phyloP scores from a whole-genome alignment of 83 land plant genomes.

The Diphasiastrum complanatum region DNA sequence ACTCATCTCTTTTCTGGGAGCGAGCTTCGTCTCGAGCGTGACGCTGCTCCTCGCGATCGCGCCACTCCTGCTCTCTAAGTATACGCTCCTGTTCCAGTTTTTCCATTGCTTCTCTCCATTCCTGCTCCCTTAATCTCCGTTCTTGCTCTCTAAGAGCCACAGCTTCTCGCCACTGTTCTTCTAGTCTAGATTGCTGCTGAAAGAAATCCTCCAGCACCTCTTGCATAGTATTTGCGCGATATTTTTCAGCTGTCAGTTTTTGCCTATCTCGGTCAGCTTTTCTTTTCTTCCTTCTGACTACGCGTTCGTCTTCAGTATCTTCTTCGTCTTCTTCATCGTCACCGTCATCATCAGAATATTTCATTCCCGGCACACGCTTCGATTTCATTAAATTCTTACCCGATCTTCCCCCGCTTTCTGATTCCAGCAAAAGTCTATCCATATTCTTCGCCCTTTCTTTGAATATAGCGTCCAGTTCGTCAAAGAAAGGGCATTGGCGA shows the following conservation, averaged over 20 bases:
- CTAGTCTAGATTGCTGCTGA: not conserved
- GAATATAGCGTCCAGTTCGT: conserved; percentile 11
- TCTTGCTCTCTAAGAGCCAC: conserved; percentile 2
- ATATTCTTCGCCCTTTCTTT: conserved; percentile 8
- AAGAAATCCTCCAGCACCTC: conserved; percentile 16
- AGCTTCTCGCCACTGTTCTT: conserved; percentile 10
- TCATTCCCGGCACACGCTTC: conserved; percentile 1
- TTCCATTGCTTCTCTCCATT: conserved; percentile 5
- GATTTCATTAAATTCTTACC: not conserved
- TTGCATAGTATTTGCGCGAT: conserved; percentile 7
- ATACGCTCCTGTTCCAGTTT: conserved; percentile 9
- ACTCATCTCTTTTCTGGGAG: too few species aligned
- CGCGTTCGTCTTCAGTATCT: too few species aligned
- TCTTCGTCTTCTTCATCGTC: too few species aligned
- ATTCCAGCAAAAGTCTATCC: conserved; percentile 8
- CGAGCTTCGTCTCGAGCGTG: conserved; percentile 5
- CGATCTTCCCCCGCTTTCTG: not conserved
- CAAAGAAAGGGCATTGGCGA: conserved; percentile 12
- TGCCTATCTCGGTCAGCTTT: conserved; percentile 8
- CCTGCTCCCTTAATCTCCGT: not conserved
- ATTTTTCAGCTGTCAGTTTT: conserved; percentile 2
- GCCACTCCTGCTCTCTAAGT: conserved; percentile 7
- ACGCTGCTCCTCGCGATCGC: conserved; percentile 11
- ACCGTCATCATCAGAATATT: too few species aligned
- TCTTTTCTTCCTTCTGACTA: not conserved